Evolutionary conservation across 805 yeast species (phyloP).

Genomic region (Zygoascus flipseniorum): DNA sequence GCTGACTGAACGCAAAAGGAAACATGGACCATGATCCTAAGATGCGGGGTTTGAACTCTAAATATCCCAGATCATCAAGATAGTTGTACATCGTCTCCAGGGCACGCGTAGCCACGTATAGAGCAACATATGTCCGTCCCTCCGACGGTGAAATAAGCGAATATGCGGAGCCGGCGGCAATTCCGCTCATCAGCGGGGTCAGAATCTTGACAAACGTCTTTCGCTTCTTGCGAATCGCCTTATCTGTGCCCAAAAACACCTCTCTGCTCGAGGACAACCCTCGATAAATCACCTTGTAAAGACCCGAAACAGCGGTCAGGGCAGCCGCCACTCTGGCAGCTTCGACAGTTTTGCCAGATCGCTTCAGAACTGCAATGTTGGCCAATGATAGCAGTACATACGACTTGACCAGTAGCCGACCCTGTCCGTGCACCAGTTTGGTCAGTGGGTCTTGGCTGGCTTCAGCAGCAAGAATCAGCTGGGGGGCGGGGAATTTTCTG

Average conservation of each 20-base stretch:
- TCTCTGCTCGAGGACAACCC: conserved; percentile 2
- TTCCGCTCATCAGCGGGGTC: conserved; percentile 19
- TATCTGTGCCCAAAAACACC: neutral
- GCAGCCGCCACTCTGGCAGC: conserved; percentile 11
- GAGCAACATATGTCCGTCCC: conserved; percentile 22
- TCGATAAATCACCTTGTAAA: conserved; percentile 11
- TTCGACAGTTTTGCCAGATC: conserved; percentile 2
- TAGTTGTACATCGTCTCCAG: conserved; percentile 29
- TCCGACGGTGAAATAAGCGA: conserved; percentile 22
- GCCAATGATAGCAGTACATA: conserved; percentile 12
- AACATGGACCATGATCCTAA: conserved; percentile 34
- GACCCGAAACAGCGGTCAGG: conserved; percentile 11
- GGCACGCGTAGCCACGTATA: conserved; percentile 27
- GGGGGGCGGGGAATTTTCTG: neutral
- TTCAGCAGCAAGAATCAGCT: neutral
- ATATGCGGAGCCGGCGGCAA: conserved; percentile 20
- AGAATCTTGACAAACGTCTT: conserved; percentile 2
- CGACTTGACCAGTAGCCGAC: conserved; percentile 15
- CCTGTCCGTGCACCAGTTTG: conserved; percentile 16
- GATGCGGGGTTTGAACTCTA: conserved; percentile 28
- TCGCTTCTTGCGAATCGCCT: conserved; percentile 3
- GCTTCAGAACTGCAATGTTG: conserved; percentile 7
- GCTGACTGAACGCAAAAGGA: conserved; percentile 33
- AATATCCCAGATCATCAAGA: conserved; percentile 27
- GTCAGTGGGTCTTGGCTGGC: conserved; percentile 3